Conservation (phyloP, 179 eudicot species). For the Corrigiola litoralis region DNA sequence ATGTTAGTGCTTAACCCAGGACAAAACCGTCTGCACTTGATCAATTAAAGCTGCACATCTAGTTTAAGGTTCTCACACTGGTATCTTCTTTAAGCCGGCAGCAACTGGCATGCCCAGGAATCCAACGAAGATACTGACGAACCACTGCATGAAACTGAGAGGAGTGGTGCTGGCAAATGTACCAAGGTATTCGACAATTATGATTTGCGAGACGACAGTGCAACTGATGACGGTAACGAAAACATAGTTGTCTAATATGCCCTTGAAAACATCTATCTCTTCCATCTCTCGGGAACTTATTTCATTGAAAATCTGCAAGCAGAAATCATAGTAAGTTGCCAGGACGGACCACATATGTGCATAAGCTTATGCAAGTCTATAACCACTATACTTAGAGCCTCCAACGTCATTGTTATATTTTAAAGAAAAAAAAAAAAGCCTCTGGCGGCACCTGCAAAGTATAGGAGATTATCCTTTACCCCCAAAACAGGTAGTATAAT, state of each 20-base stretch:
- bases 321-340: neutral
- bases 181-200: constrained; percentile 72
- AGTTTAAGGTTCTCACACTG: constrained; percentile 29
- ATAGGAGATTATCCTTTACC: no score
- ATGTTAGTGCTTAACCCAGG: constrained; percentile 4
- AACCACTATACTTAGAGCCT: no score
- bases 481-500: no score
- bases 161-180: constrained; percentile 86
- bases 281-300: constrained; percentile 91
- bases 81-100: constrained; percentile 53
- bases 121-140: constrained; percentile 55
- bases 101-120: constrained; percentile 91
- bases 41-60: constrained; percentile 2
- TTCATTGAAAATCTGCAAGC: constrained; percentile 77
- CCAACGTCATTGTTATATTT: no score
- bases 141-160: constrained; percentile 61
- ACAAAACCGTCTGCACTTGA: constrained; percentile 5
- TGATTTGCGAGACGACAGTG: constrained; percentile 73
- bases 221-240: constrained; percentile 57
- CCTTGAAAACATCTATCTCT: constrained; percentile 66
- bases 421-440: neutral
- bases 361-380: neutral
- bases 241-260: constrained; percentile 74
- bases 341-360: neutral
- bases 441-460: no score